Conservation (phyloP, 768 basidiomycete species). For the Plicaturopsis crispa region DNA sequence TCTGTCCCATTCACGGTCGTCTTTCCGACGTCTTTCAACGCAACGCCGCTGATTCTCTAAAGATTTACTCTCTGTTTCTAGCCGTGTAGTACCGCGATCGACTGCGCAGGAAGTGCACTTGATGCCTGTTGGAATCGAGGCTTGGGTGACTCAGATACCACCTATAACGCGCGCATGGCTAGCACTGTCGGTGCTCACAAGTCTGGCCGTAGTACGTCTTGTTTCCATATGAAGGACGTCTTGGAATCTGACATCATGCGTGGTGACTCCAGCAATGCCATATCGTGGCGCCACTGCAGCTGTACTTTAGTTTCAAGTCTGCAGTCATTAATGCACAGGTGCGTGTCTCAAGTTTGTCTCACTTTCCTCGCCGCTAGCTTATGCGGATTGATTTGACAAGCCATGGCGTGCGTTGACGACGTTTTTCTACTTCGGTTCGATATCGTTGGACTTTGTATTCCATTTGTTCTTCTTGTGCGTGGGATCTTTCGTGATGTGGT, state of each 20-base stretch:
- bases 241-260: background rate
- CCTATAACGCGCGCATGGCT: conserved; percentile 89
- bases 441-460: conserved; percentile 92
- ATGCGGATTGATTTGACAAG: conserved; percentile 31
- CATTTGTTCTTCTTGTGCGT: conserved; percentile 98
- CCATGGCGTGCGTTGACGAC: conserved; percentile 85
- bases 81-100: too few relatives aligned
- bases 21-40: too few relatives aligned
- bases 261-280: conserved; percentile 72
- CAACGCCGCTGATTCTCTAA: too few relatives aligned
- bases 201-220: conserved; percentile 75
- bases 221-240: background rate
- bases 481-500: background rate
- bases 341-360: conserved; percentile 14
- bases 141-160: conserved; percentile 87
- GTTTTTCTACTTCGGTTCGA: conserved; percentile 93
- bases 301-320: conserved; percentile 88
- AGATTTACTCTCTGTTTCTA: too few relatives aligned
- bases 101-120: too few relatives aligned
- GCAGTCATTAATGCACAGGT: conserved; percentile 81
- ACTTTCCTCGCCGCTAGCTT: conserved; percentile 2
- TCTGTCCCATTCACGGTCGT: too few relatives aligned
- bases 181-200: conserved; percentile 67
- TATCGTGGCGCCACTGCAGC: conserved; percentile 80
- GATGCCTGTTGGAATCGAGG: conserved; percentile 86